Conservation (phyloP, 441 rosid genomes). For the Brassica balearica region DNA sequence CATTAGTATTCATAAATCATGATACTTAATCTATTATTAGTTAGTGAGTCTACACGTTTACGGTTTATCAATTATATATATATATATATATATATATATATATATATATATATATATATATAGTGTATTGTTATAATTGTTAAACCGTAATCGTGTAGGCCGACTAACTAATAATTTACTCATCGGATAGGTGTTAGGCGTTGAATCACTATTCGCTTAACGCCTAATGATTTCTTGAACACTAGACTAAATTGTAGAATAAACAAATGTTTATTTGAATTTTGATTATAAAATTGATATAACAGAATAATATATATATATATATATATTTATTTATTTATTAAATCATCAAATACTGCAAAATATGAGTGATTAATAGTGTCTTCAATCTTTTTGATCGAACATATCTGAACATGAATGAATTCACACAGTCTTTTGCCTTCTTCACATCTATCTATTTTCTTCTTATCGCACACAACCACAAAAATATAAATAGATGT, state of each 20-base stretch:
- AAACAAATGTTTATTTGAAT: background rate
- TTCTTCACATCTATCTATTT: too few relatives aligned
- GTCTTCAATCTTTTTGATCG: background rate
- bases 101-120: too few relatives aligned
- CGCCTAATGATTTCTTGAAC: background rate
- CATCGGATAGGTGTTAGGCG: background rate
- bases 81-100: too few relatives aligned
- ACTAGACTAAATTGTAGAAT: background rate
- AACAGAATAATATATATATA: background rate
- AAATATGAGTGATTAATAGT: background rate
- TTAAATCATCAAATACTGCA: background rate
- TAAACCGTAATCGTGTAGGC: background rate
- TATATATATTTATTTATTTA: background rate
- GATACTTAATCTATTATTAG: background rate
- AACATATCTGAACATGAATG: too few relatives aligned
- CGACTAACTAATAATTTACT: too few relatives aligned
- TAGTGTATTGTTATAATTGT: too few relatives aligned
- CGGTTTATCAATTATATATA: too few relatives aligned
- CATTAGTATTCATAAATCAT: background rate
- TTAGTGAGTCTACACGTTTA: too few relatives aligned
- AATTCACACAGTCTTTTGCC: too few relatives aligned
- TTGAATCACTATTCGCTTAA: background rate
- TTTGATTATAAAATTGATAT: background rate
- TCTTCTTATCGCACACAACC: too few relatives aligned
- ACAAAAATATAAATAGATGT: too few relatives aligned